Base-by-base conservation (phyloP, 1,284 basidiomycete genomes). In the Heliocybe sulcata region DNA sequence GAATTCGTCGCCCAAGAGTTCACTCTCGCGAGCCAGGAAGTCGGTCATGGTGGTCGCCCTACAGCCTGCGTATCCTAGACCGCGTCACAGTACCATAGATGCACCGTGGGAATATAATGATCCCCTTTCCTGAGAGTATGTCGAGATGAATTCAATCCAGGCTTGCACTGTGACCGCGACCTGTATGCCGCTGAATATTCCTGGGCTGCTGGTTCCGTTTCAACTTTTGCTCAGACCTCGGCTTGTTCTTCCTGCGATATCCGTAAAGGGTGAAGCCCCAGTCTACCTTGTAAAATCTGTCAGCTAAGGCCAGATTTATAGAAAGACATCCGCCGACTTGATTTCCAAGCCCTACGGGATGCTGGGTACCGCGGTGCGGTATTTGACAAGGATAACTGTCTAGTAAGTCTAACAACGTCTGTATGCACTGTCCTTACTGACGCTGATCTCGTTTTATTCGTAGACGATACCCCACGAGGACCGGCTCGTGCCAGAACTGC, bases 321-420 rank as follows among this genome's bases (percentile, higher is more conserved):
- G 79, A 65, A 80, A 91, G 94, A 92, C 67, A 93, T 98, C 63
- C 85, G 90, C 69, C 79, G 90, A 60, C 76, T 98, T 62, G 86
- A 98, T 69, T 98, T 94, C 77, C 63, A 64, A n/a, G 85, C 84
- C 14, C 75, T 98, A 35, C 79, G 80, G 57, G 75, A 76, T 55
- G 83, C 84, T 16, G 94, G 95, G 1, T 94, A 93, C 64, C 82
- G 86, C 49, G 94, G 89, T 31, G 88, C 90, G 11, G 86, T 99
- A 0, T 89, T 98, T 61, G 96, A 98, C 80, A 98, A 98, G 73
- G 96, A 99, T 69, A 98, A 99, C 63, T 98, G 96, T 66, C 70
- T 98, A 61, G 94, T 92, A 63, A 35, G 84, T 72, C 47, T 29
- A 20, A 4, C 23, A 26, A 49, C n/a, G 20, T 19, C 45, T 20